Base-by-base conservation (phyloP, 1,139 yeast species). In the Scheffersomyces illinoinensis region DNA sequence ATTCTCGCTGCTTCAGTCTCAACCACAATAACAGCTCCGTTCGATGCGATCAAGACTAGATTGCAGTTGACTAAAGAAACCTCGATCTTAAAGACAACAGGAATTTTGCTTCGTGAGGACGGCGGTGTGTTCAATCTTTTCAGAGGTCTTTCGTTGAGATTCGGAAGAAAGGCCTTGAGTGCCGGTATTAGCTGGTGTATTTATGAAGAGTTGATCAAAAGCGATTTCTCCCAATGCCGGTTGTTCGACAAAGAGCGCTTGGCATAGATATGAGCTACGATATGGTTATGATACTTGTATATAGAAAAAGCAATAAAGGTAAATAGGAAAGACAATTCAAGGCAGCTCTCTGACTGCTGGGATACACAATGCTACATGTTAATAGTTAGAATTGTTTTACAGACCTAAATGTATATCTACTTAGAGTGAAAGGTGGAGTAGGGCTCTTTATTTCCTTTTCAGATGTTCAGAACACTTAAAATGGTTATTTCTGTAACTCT, bases 131-230 rank as follows among this genome's bases (percentile, higher is more conserved):
- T 75, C 39, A 85, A 89, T 57, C 77, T 95, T 57, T 93, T 95
- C 71, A 88, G 92, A 70, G 99, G 99, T 0, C 76, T 95, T 52
- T 85, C 93, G 53, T 79, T 95, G 64, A 79, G 99, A 61, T 81
- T 95, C 57, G 82, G 91, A 3, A 82, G 99, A 66, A 95, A 95
- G 73, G 97, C 96, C 0, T 74, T 91, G 59, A 89, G 97, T 72
- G 95, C 98, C 0, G 98, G 97, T 1, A 93, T 95, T 60, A 93
- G 97, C 56, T 95, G 99, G 99, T 91, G 97, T 64, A 89, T 95
- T 43, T 95, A 93, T 71, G 99, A 93, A 73, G 98, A 95, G 71
- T 75, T 92, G 61, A 84, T 92, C 50, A 88, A 86, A 63, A 55
- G 61, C 33, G 57, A 53, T 12, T 20, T 57, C 55, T 47, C 57